A percentile compares a stretch with the other conserved stretches of the same genome.
Conservation (phyloP, 2,329 filamentous ascomycete species). For the Claviceps capensis region DNA sequence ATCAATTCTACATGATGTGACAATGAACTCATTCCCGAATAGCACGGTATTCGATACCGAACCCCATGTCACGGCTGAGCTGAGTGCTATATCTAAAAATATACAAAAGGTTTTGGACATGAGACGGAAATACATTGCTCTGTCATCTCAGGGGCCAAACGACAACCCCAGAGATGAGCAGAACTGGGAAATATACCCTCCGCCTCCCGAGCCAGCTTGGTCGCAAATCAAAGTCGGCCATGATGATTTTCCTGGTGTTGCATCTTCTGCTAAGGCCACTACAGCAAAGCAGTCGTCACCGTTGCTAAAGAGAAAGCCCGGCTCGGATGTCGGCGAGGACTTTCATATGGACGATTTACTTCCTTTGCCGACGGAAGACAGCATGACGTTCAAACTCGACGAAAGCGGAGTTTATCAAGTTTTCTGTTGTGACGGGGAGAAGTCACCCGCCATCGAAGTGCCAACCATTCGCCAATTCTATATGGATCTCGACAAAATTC, state of each 20-base stretch:
- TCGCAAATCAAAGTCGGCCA: slow-evolving; percentile 16
- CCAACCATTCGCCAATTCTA: slow-evolving; percentile 92
- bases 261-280: background rate
- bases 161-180: slow-evolving; percentile 83
- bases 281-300: slow-evolving; percentile 16
- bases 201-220: slow-evolving; percentile 87
- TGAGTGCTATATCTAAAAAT: slow-evolving; percentile 76
- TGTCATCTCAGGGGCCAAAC: slow-evolving; percentile 68
- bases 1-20: slow-evolving; percentile 39
- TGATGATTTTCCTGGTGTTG: slow-evolving; percentile 7
- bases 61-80: slow-evolving; percentile 67
- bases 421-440: slow-evolving; percentile 54
- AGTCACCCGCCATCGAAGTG: slow-evolving; percentile 63
- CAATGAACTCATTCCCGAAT: slow-evolving; percentile 38
- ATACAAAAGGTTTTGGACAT: slow-evolving; percentile 83
- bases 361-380: slow-evolving; percentile 56
- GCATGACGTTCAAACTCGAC: slow-evolving; percentile 68
- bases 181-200: slow-evolving; percentile 79
- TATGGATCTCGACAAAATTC: slow-evolving; percentile 77
- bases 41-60: slow-evolving; percentile 60
- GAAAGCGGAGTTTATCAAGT: slow-evolving; percentile 84
- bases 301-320: slow-evolving; percentile 61
- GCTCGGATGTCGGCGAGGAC: slow-evolving; percentile 81
- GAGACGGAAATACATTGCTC: slow-evolving; percentile 72
- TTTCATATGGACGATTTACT: slow-evolving; percentile 70